phyloP scores from a whole-genome alignment of 2,329 filamentous ascomycete species.

The Aspergillus udagawae region DNA sequence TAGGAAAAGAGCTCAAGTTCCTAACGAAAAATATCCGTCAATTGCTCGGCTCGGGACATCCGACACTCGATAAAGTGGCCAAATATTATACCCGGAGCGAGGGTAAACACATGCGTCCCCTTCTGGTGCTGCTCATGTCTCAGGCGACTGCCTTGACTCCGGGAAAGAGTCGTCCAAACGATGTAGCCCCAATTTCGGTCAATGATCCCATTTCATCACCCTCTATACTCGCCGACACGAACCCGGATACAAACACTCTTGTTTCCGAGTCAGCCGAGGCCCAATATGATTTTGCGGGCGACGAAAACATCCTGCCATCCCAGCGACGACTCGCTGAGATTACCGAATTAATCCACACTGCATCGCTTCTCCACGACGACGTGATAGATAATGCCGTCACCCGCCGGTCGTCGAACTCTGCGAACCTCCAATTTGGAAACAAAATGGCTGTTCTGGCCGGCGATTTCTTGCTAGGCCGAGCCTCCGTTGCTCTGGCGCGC shows the following conservation, averaged over 20 bases:
- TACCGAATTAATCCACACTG: conserved; percentile 94
- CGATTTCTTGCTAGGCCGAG: conserved; percentile 90
- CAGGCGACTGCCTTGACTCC: conserved; percentile 81
- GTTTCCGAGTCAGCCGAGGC: conserved; percentile 41
- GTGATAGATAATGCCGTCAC: conserved; percentile 92
- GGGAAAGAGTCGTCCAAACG: conserved; percentile 49
- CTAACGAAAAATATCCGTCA: conserved; percentile 90
- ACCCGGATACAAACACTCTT: conserved; percentile 63
- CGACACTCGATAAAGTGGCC: conserved; percentile 86
- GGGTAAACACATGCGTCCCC: conserved; percentile 92
- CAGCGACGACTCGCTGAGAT: conserved; percentile 93
- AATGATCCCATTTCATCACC: conserved; percentile 59
- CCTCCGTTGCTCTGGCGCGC: conserved; percentile 87
- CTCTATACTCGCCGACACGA: conserved; percentile 70
- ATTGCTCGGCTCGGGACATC: conserved; percentile 89
- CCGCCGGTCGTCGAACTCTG: conserved; percentile 77
- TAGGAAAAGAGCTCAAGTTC: conserved; percentile 96
- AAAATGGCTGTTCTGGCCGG: conserved; percentile 98
- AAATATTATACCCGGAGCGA: conserved; percentile 98
- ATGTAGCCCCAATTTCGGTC: conserved; percentile 40
- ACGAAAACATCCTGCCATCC: conserved; percentile 73
- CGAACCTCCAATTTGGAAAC: conserved; percentile 94
- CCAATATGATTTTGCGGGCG: conserved; percentile 40
- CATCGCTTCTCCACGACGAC: conserved; percentile 94
- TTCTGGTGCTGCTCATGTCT: conserved; percentile 95